These are phyloP conservation scores for Coemansia sp. DNA, from an alignment of 192 early-diverging fungal genomes.

Conservation along the genomic window DNA sequence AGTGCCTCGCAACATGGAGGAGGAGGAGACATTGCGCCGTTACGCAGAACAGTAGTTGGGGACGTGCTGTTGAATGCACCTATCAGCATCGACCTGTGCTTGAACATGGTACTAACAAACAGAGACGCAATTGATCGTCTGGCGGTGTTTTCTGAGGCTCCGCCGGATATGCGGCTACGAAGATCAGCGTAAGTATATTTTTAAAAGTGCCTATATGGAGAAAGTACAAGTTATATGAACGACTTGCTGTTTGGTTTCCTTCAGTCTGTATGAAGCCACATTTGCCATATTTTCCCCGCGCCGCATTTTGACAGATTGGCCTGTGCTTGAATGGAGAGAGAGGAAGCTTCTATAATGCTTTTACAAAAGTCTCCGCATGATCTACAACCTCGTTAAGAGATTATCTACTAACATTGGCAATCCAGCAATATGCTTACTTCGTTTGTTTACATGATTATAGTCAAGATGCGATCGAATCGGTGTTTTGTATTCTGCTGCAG, in stretches of 20 bases:
- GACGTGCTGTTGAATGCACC: constrained; percentile 31
- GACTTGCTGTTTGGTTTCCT: no score
- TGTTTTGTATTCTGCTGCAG: constrained; percentile 76
- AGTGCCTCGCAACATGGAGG: constrained; percentile 4
- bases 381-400: not conserved
- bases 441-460: no score
- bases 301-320: no score
- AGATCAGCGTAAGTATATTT: constrained; percentile 56
- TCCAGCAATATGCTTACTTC: not conserved
- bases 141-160: constrained; percentile 63
- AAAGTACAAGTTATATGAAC: no score
- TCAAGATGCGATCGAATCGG: constrained; percentile 68
- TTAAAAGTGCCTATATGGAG: no score
- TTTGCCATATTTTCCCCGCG: no score
- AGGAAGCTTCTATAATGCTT: not conserved
- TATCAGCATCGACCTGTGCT: constrained; percentile 70
- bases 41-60: constrained; percentile 37
- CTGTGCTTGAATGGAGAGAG: no score
- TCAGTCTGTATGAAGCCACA: no score
- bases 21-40: constrained; percentile 4
- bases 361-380: not conserved
- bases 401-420: not conserved
- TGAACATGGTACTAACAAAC: constrained; percentile 87
- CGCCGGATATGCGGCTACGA: constrained; percentile 58
- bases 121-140: constrained; percentile 72